phyloP scores from a whole-genome alignment of 352 stramenopile genomes.

The Elongisporangium undulatum region DNA sequence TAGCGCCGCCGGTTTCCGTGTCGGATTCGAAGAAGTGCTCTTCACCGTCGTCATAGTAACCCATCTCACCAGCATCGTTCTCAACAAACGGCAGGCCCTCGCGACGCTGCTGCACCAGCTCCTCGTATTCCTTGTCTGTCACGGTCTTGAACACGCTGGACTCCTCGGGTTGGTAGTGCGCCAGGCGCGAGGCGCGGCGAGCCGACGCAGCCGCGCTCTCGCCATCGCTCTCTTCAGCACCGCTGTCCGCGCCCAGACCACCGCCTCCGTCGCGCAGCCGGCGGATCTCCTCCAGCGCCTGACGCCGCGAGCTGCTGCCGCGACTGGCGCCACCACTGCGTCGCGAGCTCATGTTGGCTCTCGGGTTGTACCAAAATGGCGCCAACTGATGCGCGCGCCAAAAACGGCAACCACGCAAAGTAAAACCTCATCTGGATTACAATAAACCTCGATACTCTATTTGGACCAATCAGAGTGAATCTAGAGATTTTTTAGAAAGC shows the following conservation, averaged over 20 bases:
- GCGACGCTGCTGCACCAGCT: constrained; percentile 76
- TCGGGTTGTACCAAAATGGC: not conserved
- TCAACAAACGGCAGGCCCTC: constrained; percentile 78
- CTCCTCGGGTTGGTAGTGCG: constrained; percentile 71
- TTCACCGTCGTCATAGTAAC: constrained; percentile 87
- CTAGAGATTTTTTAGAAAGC: not conserved
- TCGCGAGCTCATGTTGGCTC: constrained; percentile 49
- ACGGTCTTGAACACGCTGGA: constrained; percentile 83
- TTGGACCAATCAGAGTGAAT: not conserved
- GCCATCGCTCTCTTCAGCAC: constrained; percentile 15
- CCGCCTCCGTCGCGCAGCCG: constrained; percentile 51
- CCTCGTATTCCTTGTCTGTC: constrained; percentile 81
- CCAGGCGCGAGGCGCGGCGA: constrained; percentile 39
- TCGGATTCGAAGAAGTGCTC: constrained; percentile 89
- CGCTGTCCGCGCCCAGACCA: not conserved
- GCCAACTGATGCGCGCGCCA: not conserved
- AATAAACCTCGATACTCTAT: not conserved
- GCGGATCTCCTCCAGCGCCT: constrained; percentile 75
- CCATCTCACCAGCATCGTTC: constrained; percentile 82
- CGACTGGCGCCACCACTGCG: constrained; percentile 24
- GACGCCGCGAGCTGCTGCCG: constrained; percentile 31
- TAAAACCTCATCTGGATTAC: not conserved
- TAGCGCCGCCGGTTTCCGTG: constrained; percentile 25
- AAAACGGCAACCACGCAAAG: not conserved
- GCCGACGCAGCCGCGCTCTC: constrained; percentile 1